Conservation (phyloP, 148 eudicot genomes). For the Spergularia bocconei region DNA sequence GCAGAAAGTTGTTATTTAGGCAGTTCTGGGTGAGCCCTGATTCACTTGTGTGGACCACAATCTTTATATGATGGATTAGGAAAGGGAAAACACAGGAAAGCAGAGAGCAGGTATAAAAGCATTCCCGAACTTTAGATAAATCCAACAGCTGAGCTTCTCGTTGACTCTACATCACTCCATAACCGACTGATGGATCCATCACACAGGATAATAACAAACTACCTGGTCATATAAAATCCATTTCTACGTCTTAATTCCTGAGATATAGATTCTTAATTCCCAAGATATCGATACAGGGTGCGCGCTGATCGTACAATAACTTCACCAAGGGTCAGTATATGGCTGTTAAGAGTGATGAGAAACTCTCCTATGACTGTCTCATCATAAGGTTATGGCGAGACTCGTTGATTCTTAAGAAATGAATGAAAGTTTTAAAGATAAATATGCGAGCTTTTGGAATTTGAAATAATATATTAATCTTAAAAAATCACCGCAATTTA, state of each 20-base stretch:
- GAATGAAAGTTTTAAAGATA: too few species aligned
- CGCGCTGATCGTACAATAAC: background rate
- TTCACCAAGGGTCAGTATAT: background rate
- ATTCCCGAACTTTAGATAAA: background rate
- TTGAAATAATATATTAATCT: too few species aligned
- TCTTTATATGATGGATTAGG: slow-evolving; percentile 13
- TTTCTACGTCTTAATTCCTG: background rate
- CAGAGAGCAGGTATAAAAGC: background rate
- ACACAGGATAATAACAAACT: background rate
- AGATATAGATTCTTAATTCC: background rate
- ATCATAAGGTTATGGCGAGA: too few species aligned
- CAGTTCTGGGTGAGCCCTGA: slow-evolving; percentile 30
- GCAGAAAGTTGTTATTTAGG: slow-evolving; percentile 5
- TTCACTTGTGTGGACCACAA: slow-evolving; percentile 7
- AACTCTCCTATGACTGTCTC: too few species aligned
- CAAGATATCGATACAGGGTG: background rate
- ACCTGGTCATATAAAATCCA: background rate
- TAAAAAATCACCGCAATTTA: too few species aligned
- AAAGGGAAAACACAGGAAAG: slow-evolving; percentile 4
- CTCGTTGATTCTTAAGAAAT: too few species aligned
- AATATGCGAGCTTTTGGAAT: too few species aligned
- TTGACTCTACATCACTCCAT: background rate
- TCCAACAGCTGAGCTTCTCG: background rate
- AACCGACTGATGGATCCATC: background rate
- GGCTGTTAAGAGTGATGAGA: background rate